A percentile compares a stretch with the other conserved stretches of the same genome.
phyloP scores from a whole-genome alignment of 768 basidiomycete species.

The Suillus paluster region DNA sequence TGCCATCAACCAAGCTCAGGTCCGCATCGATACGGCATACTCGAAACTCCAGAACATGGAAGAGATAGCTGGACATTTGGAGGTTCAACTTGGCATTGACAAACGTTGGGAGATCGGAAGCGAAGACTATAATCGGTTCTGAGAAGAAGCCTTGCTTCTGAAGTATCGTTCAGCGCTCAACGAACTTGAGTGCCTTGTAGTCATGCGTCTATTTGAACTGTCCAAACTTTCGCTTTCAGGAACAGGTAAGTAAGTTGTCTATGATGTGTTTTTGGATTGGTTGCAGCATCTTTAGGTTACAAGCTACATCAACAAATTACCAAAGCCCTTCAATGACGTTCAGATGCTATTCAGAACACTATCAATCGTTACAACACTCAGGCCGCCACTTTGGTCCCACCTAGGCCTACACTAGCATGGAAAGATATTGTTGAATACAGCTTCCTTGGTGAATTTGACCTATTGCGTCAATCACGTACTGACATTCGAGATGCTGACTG shows the following conservation, averaged over 20 bases:
- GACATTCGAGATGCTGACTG: not conserved
- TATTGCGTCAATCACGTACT: slow-evolving; percentile 14
- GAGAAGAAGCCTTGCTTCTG: no score
- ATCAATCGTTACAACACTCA: slow-evolving; percentile 29
- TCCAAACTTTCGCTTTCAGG: slow-evolving; percentile 24
- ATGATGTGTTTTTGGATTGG: not conserved
- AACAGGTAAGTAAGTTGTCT: slow-evolving; percentile 8
- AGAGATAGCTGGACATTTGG: not conserved
- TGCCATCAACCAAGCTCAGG: not conserved
- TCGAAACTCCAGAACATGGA: slow-evolving; percentile 5
- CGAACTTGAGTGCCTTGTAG: slow-evolving; percentile 34
- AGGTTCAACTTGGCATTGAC: slow-evolving; percentile 4
- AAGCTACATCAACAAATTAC: slow-evolving; percentile 36
- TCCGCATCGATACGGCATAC: slow-evolving; percentile 9
- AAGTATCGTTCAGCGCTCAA: slow-evolving; percentile 21
- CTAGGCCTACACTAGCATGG: slow-evolving; percentile 16
- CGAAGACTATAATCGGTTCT: slow-evolving; percentile 6
- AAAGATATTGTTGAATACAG: slow-evolving; percentile 19
- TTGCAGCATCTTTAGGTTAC: slow-evolving; percentile 25
- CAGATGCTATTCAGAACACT: slow-evolving; percentile 30
- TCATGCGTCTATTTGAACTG: slow-evolving; percentile 35
- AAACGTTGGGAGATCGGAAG: slow-evolving; percentile 7
- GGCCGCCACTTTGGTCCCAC: slow-evolving; percentile 23
- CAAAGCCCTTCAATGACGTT: slow-evolving; percentile 30
- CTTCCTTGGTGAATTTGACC: slow-evolving; percentile 21